Evolutionary conservation across 2,329 filamentous ascomycete species (phyloP), one percentile per base, ranked within the genome.

Genomic region (Penicillium brasilianum): DNA sequence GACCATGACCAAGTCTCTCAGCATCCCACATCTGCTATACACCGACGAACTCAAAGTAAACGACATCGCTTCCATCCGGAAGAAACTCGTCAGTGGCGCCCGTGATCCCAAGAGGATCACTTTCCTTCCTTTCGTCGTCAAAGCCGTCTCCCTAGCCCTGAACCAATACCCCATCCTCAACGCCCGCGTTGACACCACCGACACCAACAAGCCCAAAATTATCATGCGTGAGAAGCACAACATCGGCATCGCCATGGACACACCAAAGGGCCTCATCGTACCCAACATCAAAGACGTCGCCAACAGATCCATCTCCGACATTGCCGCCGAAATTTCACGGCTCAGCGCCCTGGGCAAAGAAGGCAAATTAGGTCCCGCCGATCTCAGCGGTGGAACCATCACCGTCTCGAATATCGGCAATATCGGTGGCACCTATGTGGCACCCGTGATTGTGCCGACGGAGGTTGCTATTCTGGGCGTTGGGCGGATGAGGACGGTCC

Each of bases 321-420:
- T 99, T 62, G 91, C 93, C 0, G 79, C 84, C 18, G 92, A 97
- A 75, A 85, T 98, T 55, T 77, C 79, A 9, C 86, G 91, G 4
- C 86, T 98, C 20, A 90, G 93, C 73, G 77, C 79, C 2, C 87
- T 92, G 10, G 94, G 92, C 1, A 81, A 84, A 14, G 82, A 85
- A n/a, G 92, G 92, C 34, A 92, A 90, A 76, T 84, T 99, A 4
- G 82, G 87, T 1, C 85, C 88, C 2, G 82, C 85, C 18, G 93
- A 99, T 76, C 83, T 99, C 65, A 85, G 83, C 37, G 93, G 93
- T 55, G 93, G 93, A 16, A 98, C 95, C 1, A 94, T 99, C 71
- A 97, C 95, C 0, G 88, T 99, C 53, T 97, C 93, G 70, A 99
- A 99, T 76, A 97, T 99, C 69, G 95, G 95, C 49, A 96, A 88